phyloP scores from a whole-genome alignment of 2,329 filamentous ascomycete species.

The Anthostomella pinea region DNA sequence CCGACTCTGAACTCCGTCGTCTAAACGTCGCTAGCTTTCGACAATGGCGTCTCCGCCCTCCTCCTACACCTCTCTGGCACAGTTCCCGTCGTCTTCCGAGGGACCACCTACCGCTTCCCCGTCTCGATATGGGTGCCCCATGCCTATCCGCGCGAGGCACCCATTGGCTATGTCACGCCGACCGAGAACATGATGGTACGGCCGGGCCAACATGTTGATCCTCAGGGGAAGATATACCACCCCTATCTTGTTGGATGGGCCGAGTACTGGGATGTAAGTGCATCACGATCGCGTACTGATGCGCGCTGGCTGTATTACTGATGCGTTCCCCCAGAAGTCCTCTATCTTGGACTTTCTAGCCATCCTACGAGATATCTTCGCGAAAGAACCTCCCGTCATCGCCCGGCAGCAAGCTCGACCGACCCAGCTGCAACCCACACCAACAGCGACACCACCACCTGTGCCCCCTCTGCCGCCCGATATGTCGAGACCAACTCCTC shows the following conservation, averaged over 20 bases:
- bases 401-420: slow-evolving; percentile 60
- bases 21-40: slow-evolving; percentile 73
- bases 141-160: slow-evolving; percentile 80
- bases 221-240: slow-evolving; percentile 91
- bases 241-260: slow-evolving; percentile 90
- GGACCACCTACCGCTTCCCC: slow-evolving; percentile 85
- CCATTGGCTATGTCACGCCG: slow-evolving; percentile 84
- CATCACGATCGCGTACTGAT: background rate
- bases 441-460: slow-evolving; percentile 56
- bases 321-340: slow-evolving; percentile 60
- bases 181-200: slow-evolving; percentile 85
- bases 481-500: slow-evolving; percentile 44
- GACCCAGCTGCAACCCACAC: slow-evolving; percentile 34
- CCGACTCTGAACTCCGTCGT: slow-evolving; percentile 6
- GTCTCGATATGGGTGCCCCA: slow-evolving; percentile 92
- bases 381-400: slow-evolving; percentile 90
- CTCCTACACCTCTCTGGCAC: slow-evolving; percentile 85
- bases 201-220: slow-evolving; percentile 91
- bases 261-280: slow-evolving; percentile 83
- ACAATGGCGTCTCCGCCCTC: slow-evolving; percentile 81
- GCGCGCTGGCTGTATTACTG: slow-evolving; percentile 17
- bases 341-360: slow-evolving; percentile 78
- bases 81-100: slow-evolving; percentile 86
- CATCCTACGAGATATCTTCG: slow-evolving; percentile 82
- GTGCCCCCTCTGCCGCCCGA: slow-evolving; percentile 71